Base-by-base conservation (phyloP, 768 basidiomycete species). In the Tylopilus felleus region DNA sequence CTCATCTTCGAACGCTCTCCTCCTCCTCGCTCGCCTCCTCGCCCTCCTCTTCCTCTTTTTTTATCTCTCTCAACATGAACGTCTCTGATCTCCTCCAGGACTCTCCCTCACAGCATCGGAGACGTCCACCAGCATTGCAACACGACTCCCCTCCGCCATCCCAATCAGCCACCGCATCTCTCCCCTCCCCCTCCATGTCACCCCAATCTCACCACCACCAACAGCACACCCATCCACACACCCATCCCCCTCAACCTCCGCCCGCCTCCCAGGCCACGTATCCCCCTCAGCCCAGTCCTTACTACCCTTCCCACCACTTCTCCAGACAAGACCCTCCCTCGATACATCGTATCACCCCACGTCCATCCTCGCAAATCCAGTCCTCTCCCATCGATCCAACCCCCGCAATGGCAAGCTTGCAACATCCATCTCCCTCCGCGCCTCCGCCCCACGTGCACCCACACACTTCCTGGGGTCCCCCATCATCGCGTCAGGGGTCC, bases 1-100 rank as follows among this genome's bases (percentile, higher is more conserved):
- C 65, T 67, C 61, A 54, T 64, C 64, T 49, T 59, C 54, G 29
- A 39, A 31, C 59, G 22, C 35, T 33, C 57, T 41, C 44, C 53
- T 29, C 35, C 35, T 52, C 57, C 53, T 52, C 54, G 17, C 33
- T 31, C 36, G 44, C 53, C 42, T 43, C 42, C 14, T 41, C 19
- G 10, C 31, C n/a, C 22, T 38, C 27, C 47, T 49, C 40, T 45
- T 8, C n/a, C 33, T 25, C 12, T 14, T 43, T 27, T 47, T 19
- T 39, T 22, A 8, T 14, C 39, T 31, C 39, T 3, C 14, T 9
- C 8, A 47, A 2, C 2, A 88, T 88, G 86, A 85, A 88, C 71
- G 83, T 88, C 60, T 81, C 82, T 22, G 81, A 76, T 65, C 78
- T 88, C 52, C 73, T 88, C 23, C 84, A 86, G 60, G 84, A 85